phyloP scores from a whole-genome alignment of 2,329 filamentous ascomycete genomes.

The Aspergillus tanneri region DNA sequence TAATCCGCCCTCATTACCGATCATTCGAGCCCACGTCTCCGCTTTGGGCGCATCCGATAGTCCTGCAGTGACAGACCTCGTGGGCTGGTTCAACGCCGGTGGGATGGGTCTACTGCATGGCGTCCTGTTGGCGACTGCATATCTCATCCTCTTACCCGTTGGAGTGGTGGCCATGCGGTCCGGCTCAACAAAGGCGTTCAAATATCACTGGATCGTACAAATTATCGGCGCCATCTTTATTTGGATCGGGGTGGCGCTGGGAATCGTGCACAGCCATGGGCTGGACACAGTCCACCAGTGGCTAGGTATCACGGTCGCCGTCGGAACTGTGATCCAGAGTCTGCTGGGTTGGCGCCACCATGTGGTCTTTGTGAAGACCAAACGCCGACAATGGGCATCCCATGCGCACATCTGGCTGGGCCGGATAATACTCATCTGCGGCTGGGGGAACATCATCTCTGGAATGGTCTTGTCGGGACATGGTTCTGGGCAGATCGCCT shows the following conservation, averaged over 20 bases:
- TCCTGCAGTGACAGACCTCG: neutral
- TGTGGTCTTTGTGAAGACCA: constrained; percentile 9
- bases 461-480: constrained; percentile 5
- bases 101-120: constrained; percentile 4
- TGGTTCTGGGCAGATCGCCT: neutral
- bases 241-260: constrained; percentile 2
- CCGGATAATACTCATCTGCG: constrained; percentile 6
- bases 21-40: constrained; percentile 1
- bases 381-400: constrained; percentile 10
- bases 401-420: constrained; percentile 12
- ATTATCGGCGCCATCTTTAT: constrained; percentile 2
- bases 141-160: constrained; percentile 6
- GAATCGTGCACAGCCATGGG: constrained; percentile 1
- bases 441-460: constrained; percentile 12
- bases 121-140: constrained; percentile 8
- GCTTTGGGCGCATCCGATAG: constrained; percentile 6
- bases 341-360: constrained; percentile 13
- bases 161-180: constrained; percentile 12
- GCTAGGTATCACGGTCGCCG: constrained; percentile 7
- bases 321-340: constrained; percentile 1
- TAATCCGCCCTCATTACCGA: neutral
- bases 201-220: constrained; percentile 13
- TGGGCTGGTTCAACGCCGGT: neutral
- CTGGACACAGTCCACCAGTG: constrained; percentile 5
- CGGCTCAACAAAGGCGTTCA: constrained; percentile 4